Percentiles rank a stretch among this genome's conserved stretches.
Evolutionary conservation across 1,139 yeast genomes (phyloP).

Genomic region (Diutina neorugosa): DNA sequence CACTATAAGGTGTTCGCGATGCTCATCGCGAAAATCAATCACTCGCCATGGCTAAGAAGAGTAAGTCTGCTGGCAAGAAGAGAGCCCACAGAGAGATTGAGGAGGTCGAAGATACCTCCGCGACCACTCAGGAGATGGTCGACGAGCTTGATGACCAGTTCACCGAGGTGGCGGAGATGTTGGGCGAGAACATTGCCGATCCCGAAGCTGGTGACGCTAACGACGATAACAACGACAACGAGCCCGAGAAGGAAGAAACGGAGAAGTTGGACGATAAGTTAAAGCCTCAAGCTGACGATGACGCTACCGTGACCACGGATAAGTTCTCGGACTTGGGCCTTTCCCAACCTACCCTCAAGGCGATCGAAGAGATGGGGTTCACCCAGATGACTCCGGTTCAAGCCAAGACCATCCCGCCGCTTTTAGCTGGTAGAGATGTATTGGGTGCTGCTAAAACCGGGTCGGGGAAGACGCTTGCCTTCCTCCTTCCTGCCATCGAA

Average conservation of each 20-base stretch:
- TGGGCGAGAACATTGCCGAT: conserved; percentile 32
- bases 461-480: conserved; percentile 94
- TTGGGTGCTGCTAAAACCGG: conserved; percentile 98
- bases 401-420: conserved; percentile 88
- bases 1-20: neutral
- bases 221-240: conserved; percentile 11
- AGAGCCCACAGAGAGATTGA: conserved; percentile 1
- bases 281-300: conserved; percentile 17
- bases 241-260: conserved; percentile 18
- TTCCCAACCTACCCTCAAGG: conserved; percentile 69
- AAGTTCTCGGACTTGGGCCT: conserved; percentile 44
- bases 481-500: conserved; percentile 90
- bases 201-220: conserved; percentile 18
- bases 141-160: conserved; percentile 40
- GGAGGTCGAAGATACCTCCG: neutral
- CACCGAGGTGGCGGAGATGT: conserved; percentile 42
- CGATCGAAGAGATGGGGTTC: conserved; percentile 81
- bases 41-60: neutral
- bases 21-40: neutral
- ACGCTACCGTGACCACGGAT: conserved; percentile 24
- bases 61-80: neutral
- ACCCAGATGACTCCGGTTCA: conserved; percentile 85
- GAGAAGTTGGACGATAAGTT: conserved; percentile 1
- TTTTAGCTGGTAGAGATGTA: conserved; percentile 90
- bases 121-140: conserved; percentile 20